Evolutionary conservation across 108 stramenopile genomes (phyloP).

Genomic region (Hondaea fermentalgiana): DNA sequence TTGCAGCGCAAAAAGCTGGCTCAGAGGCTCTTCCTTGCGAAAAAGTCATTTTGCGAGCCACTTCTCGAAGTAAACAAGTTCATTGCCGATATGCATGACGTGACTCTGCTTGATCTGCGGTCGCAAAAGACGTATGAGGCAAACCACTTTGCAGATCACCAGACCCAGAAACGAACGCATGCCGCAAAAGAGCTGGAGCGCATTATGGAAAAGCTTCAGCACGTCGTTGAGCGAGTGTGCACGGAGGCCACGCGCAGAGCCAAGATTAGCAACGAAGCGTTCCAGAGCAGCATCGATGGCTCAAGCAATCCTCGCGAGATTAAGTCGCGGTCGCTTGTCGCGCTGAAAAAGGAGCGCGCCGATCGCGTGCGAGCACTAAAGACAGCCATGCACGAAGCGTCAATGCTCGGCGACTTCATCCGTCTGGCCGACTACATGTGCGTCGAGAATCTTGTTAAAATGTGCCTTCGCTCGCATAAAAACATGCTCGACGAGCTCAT

Average conservation of each 20-base stretch:
- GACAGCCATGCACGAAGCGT: slow-evolving; percentile 29
- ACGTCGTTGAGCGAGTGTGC: slow-evolving; percentile 24
- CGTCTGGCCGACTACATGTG: slow-evolving; percentile 48
- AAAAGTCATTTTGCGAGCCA: slow-evolving; percentile 35
- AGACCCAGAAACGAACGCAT: slow-evolving; percentile 18
- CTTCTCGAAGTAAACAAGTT: slow-evolving; percentile 29
- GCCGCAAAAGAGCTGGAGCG: slow-evolving; percentile 37
- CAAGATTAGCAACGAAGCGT: slow-evolving; percentile 1
- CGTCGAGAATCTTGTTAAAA: slow-evolving; percentile 44
- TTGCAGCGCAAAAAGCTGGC: slow-evolving; percentile 38
- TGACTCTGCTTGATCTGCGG: neutral
- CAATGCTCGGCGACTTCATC: slow-evolving; percentile 48
- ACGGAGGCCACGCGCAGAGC: slow-evolving; percentile 34
- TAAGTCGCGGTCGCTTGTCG: slow-evolving; percentile 44
- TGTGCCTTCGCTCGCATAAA: slow-evolving; percentile 23
- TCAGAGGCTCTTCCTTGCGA: slow-evolving; percentile 42
- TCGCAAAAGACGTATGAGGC: neutral
- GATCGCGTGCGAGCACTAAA: slow-evolving; percentile 16
- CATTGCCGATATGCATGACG: slow-evolving; percentile 22
- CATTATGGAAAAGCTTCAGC: slow-evolving; percentile 14
- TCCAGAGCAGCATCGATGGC: neutral
- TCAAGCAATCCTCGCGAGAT: slow-evolving; percentile 19
- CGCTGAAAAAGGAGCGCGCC: slow-evolving; percentile 43
- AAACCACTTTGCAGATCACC: slow-evolving; percentile 31
- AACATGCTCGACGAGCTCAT: neutral